Conservation (phyloP, 1,284 basidiomycete genomes). For the Erythrobasidium hasegawianum region DNA sequence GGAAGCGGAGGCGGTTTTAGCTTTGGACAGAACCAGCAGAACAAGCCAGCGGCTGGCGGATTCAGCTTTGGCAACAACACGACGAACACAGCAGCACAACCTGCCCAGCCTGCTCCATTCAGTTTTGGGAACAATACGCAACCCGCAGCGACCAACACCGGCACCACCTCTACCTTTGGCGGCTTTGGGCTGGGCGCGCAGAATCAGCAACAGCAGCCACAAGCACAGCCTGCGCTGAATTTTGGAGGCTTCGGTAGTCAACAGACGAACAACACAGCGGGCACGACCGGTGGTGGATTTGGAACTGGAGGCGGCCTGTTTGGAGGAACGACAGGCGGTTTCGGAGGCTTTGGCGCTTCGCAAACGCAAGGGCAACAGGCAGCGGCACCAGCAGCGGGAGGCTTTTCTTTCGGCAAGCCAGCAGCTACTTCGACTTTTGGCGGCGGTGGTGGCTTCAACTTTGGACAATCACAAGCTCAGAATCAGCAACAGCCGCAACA, state of each 20-base stretch:
- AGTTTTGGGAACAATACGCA: constrained; percentile 45
- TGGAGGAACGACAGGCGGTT: background rate
- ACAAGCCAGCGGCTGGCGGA: background rate
- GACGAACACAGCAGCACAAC: constrained; percentile 37
- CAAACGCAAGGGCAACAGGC: constrained; percentile 35
- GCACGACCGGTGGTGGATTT: constrained; percentile 11
- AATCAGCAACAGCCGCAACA: constrained; percentile 42
- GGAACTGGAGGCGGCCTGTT: constrained; percentile 24
- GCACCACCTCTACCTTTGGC: constrained; percentile 12
- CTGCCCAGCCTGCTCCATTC: constrained; percentile 49
- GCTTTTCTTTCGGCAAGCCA: constrained; percentile 49
- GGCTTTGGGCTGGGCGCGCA: constrained; percentile 27
- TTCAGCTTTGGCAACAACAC: background rate
- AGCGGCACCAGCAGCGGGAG: constrained; percentile 42
- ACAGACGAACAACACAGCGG: constrained; percentile 41
- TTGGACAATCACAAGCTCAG: constrained; percentile 51
- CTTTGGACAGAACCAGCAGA: constrained; percentile 9
- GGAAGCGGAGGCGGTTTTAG: constrained; percentile 11
- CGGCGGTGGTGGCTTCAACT: constrained; percentile 44
- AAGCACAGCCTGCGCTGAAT: constrained; percentile 17
- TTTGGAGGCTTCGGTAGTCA: background rate
- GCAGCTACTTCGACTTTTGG: constrained; percentile 40
- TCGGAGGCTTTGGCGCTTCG: constrained; percentile 22
- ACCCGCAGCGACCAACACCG: constrained; percentile 16
- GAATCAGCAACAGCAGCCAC: constrained; percentile 43